phyloP scores from a whole-genome alignment of 306 rosid genomes.

The Gastrolobium bilobum region DNA sequence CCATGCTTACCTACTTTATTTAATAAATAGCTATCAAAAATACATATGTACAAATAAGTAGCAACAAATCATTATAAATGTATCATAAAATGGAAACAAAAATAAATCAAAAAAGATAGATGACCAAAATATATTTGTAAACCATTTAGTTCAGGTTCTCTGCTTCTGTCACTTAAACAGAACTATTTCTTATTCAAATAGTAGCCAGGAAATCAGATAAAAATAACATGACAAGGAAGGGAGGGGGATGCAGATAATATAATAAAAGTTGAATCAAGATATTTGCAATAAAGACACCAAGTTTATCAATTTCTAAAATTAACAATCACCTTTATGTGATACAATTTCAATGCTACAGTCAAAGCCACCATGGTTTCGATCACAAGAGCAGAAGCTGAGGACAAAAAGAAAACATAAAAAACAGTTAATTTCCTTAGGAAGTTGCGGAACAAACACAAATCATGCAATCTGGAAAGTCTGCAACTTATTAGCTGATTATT shows the following conservation, averaged over 20 bases:
- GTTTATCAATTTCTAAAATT: constrained; percentile 44
- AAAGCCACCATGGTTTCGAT: constrained; percentile 95
- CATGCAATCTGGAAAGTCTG: constrained; percentile 21
- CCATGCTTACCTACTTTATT: not conserved
- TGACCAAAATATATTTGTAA: constrained; percentile 7
- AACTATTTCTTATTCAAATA: constrained; percentile 11
- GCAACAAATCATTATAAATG: not conserved
- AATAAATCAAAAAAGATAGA: not conserved
- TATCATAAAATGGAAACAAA: constrained; percentile 19
- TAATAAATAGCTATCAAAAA: not conserved
- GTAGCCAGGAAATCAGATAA: constrained; percentile 7
- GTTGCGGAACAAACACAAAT: constrained; percentile 31
- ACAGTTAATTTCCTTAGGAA: constrained; percentile 15
- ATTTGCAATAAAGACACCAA: constrained; percentile 32
- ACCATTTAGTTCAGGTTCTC: constrained; percentile 21
- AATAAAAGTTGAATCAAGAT: constrained; percentile 19
- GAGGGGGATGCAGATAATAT: constrained; percentile 28
- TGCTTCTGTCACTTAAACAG: constrained; percentile 10
- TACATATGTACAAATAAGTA: not conserved
- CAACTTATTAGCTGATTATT: constrained; percentile 29
- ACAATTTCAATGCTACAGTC: constrained; percentile 92
- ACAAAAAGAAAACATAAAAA: constrained; percentile 32
- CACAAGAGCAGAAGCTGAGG: constrained; percentile 91
- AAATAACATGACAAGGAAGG: constrained; percentile 9
- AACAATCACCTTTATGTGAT: constrained; percentile 73